phyloP scores from a whole-genome alignment of 768 basidiomycete genomes.

The Amanita muscaria region DNA sequence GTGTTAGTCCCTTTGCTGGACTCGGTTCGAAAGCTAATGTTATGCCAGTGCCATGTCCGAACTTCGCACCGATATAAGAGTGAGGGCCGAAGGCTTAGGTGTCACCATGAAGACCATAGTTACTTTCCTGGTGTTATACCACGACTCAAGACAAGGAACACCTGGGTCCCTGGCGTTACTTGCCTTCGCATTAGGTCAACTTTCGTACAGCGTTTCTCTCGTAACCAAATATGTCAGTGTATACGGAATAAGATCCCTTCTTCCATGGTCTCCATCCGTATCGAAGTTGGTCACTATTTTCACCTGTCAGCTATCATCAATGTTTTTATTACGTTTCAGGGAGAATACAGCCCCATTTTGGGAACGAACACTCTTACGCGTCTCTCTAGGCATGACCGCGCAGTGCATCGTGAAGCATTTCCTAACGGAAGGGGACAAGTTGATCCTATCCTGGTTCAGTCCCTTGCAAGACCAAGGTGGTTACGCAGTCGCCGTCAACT shows the following conservation, averaged over 20 bases:
- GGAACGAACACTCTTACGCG: constrained; percentile 36
- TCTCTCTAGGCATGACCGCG: constrained; percentile 77
- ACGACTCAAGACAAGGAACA: constrained; percentile 27
- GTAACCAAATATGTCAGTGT: constrained; percentile 45
- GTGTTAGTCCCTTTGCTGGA: constrained; percentile 31
- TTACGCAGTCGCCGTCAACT: constrained; percentile 93
- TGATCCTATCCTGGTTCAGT: constrained; percentile 79
- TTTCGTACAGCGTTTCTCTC: constrained; percentile 57
- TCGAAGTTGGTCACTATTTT: constrained; percentile 4
- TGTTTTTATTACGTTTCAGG: constrained; percentile 8
- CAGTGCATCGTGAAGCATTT: constrained; percentile 93
- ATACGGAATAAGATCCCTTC: constrained; percentile 27
- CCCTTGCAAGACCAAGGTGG: constrained; percentile 85
- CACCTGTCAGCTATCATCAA: background rate
- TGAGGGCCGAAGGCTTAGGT: constrained; percentile 80
- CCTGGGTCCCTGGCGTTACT: constrained; percentile 50
- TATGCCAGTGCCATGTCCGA: constrained; percentile 52
- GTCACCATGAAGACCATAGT: constrained; percentile 64
- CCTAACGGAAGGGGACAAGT: constrained; percentile 90
- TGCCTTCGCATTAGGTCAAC: constrained; percentile 83
- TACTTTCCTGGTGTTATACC: constrained; percentile 60
- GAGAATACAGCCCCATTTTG: constrained; percentile 14
- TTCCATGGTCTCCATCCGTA: constrained; percentile 17
- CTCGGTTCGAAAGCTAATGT: background rate
- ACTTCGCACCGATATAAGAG: constrained; percentile 59